Percentiles rank a stretch among this genome's conserved stretches.
phyloP scores from a whole-genome alignment of 345 rosid species.

The Barbarea vulgaris region DNA sequence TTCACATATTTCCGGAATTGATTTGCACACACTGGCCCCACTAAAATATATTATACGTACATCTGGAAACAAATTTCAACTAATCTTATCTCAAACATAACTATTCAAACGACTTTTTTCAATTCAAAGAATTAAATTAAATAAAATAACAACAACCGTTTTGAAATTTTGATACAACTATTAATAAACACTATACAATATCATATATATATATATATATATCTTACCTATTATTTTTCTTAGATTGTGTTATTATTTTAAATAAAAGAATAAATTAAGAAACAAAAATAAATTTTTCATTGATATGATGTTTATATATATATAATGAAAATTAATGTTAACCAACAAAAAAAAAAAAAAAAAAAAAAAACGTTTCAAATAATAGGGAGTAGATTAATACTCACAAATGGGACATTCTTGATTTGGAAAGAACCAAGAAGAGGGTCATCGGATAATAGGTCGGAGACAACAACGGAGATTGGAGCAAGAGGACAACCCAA shows the following conservation, averaged over 20 bases:
- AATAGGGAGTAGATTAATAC: constrained; percentile 21
- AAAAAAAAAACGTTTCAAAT: background rate
- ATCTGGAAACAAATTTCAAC: background rate
- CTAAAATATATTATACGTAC: background rate
- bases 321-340: background rate
- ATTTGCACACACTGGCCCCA: background rate
- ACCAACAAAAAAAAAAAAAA: background rate
- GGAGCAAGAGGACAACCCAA: constrained; percentile 96
- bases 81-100: background rate
- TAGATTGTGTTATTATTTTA: background rate
- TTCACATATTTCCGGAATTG: background rate
- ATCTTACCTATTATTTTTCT: background rate
- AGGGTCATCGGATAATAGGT: constrained; percentile 46
- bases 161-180: background rate
- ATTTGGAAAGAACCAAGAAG: constrained; percentile 42
- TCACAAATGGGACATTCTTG: constrained; percentile 72
- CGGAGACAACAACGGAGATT: constrained; percentile 56
- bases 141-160: background rate
- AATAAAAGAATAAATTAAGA: background rate
- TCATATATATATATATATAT: background rate
- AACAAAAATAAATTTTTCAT: background rate
- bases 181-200: background rate
- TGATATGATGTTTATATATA: no score
- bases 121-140: background rate
- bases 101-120: background rate